Percentiles rank a stretch among this genome's conserved stretches.
Evolutionary conservation across 1,284 basidiomycete species (phyloP).

Genomic region (Entoloma clypeatum): DNA sequence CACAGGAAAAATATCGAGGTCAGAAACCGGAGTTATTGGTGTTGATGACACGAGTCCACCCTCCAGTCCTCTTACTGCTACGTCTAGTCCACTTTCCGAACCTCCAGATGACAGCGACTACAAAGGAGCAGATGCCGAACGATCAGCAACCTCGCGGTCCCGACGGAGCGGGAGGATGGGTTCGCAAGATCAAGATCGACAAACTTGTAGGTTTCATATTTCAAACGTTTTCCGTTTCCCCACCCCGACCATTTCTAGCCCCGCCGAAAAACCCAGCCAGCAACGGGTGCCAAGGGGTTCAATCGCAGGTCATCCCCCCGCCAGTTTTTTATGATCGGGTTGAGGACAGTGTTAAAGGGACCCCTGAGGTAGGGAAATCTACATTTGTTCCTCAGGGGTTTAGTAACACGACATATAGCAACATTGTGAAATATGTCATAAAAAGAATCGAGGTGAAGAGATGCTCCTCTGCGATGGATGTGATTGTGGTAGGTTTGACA

Average conservation of each 20-base stretch:
- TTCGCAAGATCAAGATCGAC: slow-evolving; percentile 39
- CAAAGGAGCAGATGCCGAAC: slow-evolving; percentile 42
- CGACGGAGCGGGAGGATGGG: slow-evolving; percentile 45
- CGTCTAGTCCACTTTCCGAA: slow-evolving; percentile 76
- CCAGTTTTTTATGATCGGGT: slow-evolving; percentile 48
- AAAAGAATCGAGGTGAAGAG: slow-evolving; percentile 82
- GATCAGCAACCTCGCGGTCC: slow-evolving; percentile 30
- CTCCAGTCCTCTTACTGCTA: slow-evolving; percentile 66
- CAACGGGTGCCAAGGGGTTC: slow-evolving; percentile 19
- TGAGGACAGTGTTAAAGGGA: slow-evolving; percentile 39
- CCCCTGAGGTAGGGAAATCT: slow-evolving; percentile 46
- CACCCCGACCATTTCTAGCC: slow-evolving; percentile 19
- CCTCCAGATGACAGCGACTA: slow-evolving; percentile 69
- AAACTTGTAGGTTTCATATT: slow-evolving; percentile 23
- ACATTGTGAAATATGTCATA: slow-evolving; percentile 89
- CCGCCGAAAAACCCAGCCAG: slow-evolving; percentile 34
- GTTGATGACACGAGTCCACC: slow-evolving; percentile 49
- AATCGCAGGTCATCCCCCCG: slow-evolving; percentile 37
- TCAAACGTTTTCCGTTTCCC: slow-evolving; percentile 5
- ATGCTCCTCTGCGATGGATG: slow-evolving; percentile 98
- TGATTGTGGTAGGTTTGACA: slow-evolving; percentile 73
- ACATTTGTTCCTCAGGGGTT: slow-evolving; percentile 26
- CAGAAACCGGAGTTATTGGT: slow-evolving; percentile 32
- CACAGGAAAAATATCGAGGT: slow-evolving; percentile 35
- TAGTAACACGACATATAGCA: slow-evolving; percentile 39